Evolutionary conservation across 106 monocot genomes (phyloP), one percentile per base, ranked within the genome.

Genomic region (Acanthochlamys bracteata): DNA sequence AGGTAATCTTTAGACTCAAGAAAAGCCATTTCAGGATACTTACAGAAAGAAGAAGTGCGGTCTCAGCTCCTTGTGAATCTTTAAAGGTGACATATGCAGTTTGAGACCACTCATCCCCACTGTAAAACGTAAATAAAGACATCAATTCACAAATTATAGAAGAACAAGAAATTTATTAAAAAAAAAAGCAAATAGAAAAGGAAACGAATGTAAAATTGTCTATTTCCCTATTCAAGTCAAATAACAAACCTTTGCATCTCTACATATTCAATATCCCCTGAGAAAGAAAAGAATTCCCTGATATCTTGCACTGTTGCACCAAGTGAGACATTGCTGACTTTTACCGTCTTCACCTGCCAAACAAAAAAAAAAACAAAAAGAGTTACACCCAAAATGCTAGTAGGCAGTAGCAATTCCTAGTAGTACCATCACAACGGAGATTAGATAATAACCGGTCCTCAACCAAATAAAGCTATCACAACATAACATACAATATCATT

Each of bases 41-140:
- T 41, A 79, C 78, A 60, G 77, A 77, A 20, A 77, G 62, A 42
- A 77, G 77, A 0, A 71, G 54, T 23, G 77, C 71, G 39, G 77
- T 77, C 17, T 77, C 77, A 61, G 77, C 77, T 62, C 77, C 77
- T 27, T 78, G 77, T 42, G 66, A 55, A 72, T 78, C 77, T 63
- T 67, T 78, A 42, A 78, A 78, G 21, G 77, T 78, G 39, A 78
- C 72, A 72, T 66, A 72, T 13, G 72, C 77, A 56, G 67, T 62
- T 47, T 63, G 66, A 45, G 77, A 78, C 71, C 52, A 78, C 62
- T 78, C 77, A 72, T 78, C 77, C 25, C 61, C 66, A 56, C 77
- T 78, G 72, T 24, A 71, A 21, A 64, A 54, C 22, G 6, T 7
- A 27, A 13, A 10, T 0, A 20, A 55, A 55, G 55, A 22, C 0